Evolutionary conservation across 2,329 filamentous ascomycete genomes (phyloP).

Genomic region (Trichoderma semiorbis): DNA sequence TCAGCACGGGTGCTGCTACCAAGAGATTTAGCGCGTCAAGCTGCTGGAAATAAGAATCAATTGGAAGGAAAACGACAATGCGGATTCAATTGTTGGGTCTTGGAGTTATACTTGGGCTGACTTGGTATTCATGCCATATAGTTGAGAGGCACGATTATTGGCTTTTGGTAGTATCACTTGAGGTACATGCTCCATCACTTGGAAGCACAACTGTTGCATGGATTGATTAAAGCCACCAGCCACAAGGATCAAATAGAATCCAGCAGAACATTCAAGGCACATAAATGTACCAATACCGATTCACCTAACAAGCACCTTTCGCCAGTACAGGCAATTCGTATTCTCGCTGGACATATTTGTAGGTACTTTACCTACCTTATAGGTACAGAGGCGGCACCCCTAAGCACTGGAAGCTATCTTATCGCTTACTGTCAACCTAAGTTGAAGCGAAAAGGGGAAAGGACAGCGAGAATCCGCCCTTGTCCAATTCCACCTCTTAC

Average conservation of each 20-base stretch:
- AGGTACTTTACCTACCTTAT: not conserved
- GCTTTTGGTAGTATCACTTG: not conserved
- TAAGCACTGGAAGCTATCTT: not conserved
- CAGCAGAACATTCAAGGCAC: not conserved
- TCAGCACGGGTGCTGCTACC: not conserved
- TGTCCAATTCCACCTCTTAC: not conserved
- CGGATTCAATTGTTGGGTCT: not conserved
- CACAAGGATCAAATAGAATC: not conserved
- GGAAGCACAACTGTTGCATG: not conserved
- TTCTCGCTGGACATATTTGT: not conserved
- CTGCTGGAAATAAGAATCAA: not conserved
- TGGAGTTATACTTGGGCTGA: not conserved
- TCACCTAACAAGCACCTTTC: not conserved
- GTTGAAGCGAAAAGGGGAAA: not conserved
- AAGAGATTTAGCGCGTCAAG: not conserved
- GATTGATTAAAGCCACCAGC: not conserved
- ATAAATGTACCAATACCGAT: not conserved
- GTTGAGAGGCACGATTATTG: not conserved
- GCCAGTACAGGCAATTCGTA: not conserved
- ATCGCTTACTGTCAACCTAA: not conserved
- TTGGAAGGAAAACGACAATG: not conserved
- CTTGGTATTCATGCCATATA: not conserved
- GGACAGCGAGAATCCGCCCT: not conserved
- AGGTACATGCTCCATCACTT: not conserved
- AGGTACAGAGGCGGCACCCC: not conserved